Evolutionary conservation across 768 basidiomycete species (phyloP).

Genomic region (Kwoniella bestiolae): DNA sequence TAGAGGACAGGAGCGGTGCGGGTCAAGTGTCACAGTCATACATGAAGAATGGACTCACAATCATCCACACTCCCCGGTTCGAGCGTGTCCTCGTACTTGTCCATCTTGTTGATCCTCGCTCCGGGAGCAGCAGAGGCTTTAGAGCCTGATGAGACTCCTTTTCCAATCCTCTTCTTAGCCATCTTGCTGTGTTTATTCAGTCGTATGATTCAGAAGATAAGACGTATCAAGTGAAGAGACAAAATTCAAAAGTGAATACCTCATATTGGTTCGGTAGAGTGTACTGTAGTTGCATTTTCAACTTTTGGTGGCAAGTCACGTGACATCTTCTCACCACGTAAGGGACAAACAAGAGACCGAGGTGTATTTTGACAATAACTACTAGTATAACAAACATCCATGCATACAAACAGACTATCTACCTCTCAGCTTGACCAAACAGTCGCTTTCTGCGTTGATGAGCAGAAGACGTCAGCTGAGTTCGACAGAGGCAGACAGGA

Average conservation of each 20-base stretch:
- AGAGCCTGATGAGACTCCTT: constrained; percentile 13
- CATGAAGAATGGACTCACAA: constrained; percentile 38
- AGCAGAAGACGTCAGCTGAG: neutral
- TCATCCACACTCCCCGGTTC: constrained; percentile 56
- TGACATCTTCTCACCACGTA: constrained; percentile 1
- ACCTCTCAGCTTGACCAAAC: constrained; percentile 21
- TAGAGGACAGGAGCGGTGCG: neutral
- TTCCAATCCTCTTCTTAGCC: constrained; percentile 19
- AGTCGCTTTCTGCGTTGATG: constrained; percentile 14
- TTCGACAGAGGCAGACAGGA: neutral
- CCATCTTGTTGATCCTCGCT: constrained; percentile 42
- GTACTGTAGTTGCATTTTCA: too few relatives aligned
- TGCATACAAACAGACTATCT: constrained; percentile 1
- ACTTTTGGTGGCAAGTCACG: constrained; percentile 29
- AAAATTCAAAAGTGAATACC: neutral
- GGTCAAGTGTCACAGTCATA: neutral
- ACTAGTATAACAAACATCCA: constrained; percentile 7
- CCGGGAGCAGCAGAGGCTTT: constrained; percentile 26
- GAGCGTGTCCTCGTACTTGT: constrained; percentile 55
- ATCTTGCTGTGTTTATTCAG: constrained; percentile 12
- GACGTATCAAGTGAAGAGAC: too few relatives aligned
- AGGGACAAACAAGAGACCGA: too few relatives aligned
- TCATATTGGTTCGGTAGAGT: too few relatives aligned
- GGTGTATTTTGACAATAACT: too few relatives aligned
- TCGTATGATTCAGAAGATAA: too few relatives aligned